These are phyloP conservation scores for Trypanosomatidae sp. DNA, from an alignment of 208 protist genomes.

Conservation along the genomic window DNA sequence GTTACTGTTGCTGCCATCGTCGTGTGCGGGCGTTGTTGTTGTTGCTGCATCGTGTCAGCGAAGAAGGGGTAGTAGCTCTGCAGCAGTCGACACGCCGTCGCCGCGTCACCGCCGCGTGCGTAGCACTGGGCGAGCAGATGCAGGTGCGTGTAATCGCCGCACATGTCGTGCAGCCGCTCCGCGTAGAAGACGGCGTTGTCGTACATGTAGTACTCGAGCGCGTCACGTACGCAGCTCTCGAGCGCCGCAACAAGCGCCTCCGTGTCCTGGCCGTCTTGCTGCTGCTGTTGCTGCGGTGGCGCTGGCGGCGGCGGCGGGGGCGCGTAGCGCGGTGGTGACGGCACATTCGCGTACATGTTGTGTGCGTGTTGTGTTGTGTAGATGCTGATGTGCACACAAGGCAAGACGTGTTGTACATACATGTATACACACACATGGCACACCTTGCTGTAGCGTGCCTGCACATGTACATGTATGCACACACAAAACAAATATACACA, in stretches of 20 bases:
- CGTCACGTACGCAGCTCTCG: constrained; percentile 33
- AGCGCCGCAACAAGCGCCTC: constrained; percentile 7
- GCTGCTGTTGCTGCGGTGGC: too few species aligned
- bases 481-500: too few species aligned
- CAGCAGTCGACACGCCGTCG: constrained; percentile 52
- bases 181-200: constrained; percentile 84
- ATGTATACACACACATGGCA: too few species aligned
- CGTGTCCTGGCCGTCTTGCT: not conserved
- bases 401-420: too few species aligned
- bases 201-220: constrained; percentile 42
- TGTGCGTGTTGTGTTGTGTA: too few species aligned
- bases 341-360: too few species aligned
- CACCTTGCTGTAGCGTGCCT: too few species aligned
- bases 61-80: constrained; percentile 46
- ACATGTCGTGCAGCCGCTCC: constrained; percentile 66
- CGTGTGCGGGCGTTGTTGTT: not conserved
- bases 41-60: too few species aligned
- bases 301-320: too few species aligned
- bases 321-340: too few species aligned
- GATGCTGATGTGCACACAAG: too few species aligned
- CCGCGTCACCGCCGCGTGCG: constrained; percentile 19
- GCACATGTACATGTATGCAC: too few species aligned
- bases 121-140: constrained; percentile 68
- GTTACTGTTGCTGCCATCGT: not conserved
- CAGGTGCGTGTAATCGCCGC: constrained; percentile 25